Evolutionary conservation across 2,329 filamentous ascomycete species (phyloP), one percentile per base, ranked within the genome.

Genomic region (Xylariaceae sp.): DNA sequence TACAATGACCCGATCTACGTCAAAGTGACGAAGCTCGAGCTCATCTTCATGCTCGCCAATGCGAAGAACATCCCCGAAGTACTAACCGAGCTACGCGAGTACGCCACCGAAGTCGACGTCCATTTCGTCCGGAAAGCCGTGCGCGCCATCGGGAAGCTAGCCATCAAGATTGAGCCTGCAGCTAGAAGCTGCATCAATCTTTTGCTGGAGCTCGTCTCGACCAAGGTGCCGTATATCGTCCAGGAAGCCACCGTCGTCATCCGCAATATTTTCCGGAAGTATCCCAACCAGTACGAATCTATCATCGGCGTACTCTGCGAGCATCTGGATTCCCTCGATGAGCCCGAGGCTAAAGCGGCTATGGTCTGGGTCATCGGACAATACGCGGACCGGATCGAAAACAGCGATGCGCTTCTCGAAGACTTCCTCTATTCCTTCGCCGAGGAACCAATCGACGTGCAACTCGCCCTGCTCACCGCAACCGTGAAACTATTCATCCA

Each of bases 311-410:
- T 91, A 1, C 80, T 99, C 0, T 97, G 95, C 73, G 91, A 96
- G 70, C 92, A 99, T 65, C 83, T 99, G 29, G 94, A 99, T 72
- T 95, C 91, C 3, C 77, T 99, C 47, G 94, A 99, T 70, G 94
- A 99, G 70, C 92, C 94, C 2, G 94, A 99, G 72, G 94, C 94
- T 45, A 99, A 99, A 71, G 91, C 94, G 1, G 94, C 94, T 55
- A 96, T 99, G 85, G 94, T 99, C 44, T 99, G 94, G 94, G 94
- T 99, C 37, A 99, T 99, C 68, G 94, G 94, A 2, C 90, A 99
- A 70, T 99, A 99, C 66, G 94, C 94, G 7, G 91, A 95, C 68
- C 87, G 94, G 44, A 99, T 99, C 64, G 94, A 99, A 70, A 97
- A 99, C 71, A 94, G 89, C 12, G 94, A 97, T 64, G 89, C 87